phyloP scores from a whole-genome alignment of 2,329 filamentous ascomycete genomes.

The Xylaria digitata region DNA sequence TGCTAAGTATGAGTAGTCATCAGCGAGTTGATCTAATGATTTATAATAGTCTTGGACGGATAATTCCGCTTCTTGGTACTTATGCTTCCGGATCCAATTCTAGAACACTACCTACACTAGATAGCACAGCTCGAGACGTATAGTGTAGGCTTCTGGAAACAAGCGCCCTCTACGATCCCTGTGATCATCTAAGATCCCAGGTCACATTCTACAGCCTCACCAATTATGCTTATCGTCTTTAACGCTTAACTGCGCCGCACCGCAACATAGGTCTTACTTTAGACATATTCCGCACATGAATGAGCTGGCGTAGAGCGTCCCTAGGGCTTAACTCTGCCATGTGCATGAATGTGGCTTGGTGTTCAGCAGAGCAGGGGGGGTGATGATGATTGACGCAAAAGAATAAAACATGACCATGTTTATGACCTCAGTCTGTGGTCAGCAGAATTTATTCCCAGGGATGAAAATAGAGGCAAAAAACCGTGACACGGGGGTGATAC shows the following conservation, averaged over 20 bases:
- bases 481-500: conserved; percentile 7
- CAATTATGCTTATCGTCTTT: conserved; percentile 17
- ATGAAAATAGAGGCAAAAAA: neutral
- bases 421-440: conserved; percentile 4
- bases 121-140: neutral
- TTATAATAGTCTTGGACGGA: neutral
- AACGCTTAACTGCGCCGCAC: conserved; percentile 1
- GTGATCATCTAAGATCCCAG: conserved; percentile 16
- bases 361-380: neutral
- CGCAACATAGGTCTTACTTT: conserved; percentile 24
- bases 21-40: conserved; percentile 3
- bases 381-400: neutral
- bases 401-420: neutral
- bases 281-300: neutral
- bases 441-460: conserved; percentile 7
- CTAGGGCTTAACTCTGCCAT: conserved; percentile 18
- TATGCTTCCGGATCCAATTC: conserved; percentile 3
- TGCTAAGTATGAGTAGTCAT: neutral
- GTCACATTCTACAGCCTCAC: conserved; percentile 32
- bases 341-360: conserved; percentile 26
- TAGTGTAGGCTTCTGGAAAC: conserved; percentile 7
- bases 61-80: neutral
- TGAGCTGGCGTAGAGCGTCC: conserved; percentile 22
- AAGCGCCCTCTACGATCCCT: neutral
- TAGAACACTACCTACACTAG: conserved; percentile 5